Evolutionary conservation across 202 grass and related monocot genomes (phyloP), one percentile per base, ranked within the genome.

Genomic region (Carex sylvatica): DNA sequence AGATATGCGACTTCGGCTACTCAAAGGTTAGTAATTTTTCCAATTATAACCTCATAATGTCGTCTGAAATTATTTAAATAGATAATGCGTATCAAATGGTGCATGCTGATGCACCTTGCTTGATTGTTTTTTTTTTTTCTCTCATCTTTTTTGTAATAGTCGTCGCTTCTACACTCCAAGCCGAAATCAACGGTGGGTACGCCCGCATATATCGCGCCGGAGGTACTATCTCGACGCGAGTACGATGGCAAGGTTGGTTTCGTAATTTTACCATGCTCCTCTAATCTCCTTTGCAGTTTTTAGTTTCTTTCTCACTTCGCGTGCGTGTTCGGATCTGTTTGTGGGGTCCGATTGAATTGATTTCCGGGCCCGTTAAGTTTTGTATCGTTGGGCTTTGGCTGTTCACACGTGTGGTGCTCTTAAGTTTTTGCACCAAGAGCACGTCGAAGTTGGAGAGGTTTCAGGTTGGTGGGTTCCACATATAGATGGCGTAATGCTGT

Each of bases 1-100:
- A 94, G 88, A 97, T 97, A 81, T 97, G 95, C 90, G 95, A 97
- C 81, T 97, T 94, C 68, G 95, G 95, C 36, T 97, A 94, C 87
- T 97, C 95, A 76, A 97, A 97, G 92, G 94, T 92, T 42, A 13
- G 23, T 3, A 12, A 61, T 31, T 81, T 70, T 70, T 24, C 22
- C 10, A 22, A 13, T 47, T 63, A 62, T 18, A 12, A 65, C 68
- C 18, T 71, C 11, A 13, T 40, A 58, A n/a, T 80, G 6, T 58
- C 52, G 20, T n/a, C 15, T 4, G 28, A 28, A 59, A 30, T 40
- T 60, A 15, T 19, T 12, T 12, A 11, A 40, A 10, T 4, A 20
- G 1, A 12, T 4, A 61, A 42, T 44, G 31, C 49, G 31, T 59
- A 5, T 75, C 36, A 79, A 56, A 22, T 56, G 15, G 20, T 80